A percentile compares a stretch with the other conserved stretches of the same genome.
Evolutionary conservation across 2,329 filamentous ascomycete genomes (phyloP).

Genomic region (Berkeleyomyces basicola): DNA sequence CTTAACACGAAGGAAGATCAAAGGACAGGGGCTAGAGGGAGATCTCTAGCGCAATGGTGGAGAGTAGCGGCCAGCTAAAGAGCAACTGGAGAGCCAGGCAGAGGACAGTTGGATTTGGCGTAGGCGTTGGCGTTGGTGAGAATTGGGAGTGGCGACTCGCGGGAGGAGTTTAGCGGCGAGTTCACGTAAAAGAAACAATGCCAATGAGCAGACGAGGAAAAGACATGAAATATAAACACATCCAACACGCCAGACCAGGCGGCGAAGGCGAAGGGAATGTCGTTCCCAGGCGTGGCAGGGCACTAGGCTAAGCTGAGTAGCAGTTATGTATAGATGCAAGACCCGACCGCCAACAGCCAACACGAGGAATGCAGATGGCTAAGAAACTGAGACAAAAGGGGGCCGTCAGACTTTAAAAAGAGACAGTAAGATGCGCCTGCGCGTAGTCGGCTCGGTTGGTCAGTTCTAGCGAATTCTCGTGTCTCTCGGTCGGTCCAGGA

Average conservation of each 20-base stretch:
- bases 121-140: no score
- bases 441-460: no score
- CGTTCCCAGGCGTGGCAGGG: no score
- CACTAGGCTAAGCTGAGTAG: no score
- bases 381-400: not conserved
- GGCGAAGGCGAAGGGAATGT: not conserved
- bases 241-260: slow-evolving; percentile 1
- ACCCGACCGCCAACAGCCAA: no score
- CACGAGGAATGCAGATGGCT: not conserved
- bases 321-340: no score
- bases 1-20: slow-evolving; percentile 4
- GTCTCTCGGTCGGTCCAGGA: not conserved
- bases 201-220: slow-evolving; percentile 11
- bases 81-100: not conserved
- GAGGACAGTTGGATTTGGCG: not conserved
- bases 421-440: no score
- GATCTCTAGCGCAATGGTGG: not conserved
- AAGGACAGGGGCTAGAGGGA: not conserved
- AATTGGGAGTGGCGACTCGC: not conserved
- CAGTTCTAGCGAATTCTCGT: no score
- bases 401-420: not conserved
- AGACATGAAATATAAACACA: slow-evolving; percentile 13
- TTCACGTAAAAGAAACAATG: slow-evolving; percentile 10
- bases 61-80: not conserved
- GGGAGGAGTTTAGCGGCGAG: no score